Evolutionary conservation across 1,139 yeast species (phyloP), one percentile per base, ranked within the genome.

Genomic region (Pichia sp.): DNA sequence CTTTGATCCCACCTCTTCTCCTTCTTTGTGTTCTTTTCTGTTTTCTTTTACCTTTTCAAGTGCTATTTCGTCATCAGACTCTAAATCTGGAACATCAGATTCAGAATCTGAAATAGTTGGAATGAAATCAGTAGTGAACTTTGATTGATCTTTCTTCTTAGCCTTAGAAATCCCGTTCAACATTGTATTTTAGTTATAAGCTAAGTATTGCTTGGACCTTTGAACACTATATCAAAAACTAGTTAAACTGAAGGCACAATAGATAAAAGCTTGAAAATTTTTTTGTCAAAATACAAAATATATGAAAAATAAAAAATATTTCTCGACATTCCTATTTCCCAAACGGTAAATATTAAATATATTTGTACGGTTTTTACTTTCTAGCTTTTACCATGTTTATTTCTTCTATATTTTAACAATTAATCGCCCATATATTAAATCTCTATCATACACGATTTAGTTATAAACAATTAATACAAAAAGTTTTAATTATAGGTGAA

Each of bases 21-120:
- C 43, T 60, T 51, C 52, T 47, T 53, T 42, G 48, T 53, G 22
- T n/a, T 10, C 38, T n/a, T 8, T 56, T 61, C 25, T 61, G 8
- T 31, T 16, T 31, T 31, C 62, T 42, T 60, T 64, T 55, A 50
- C 27, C 53, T 53, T 45, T 41, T 60, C 62, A 16, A 60, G 64
- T 25, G 64, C 39, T 36, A 56, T 66, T 36, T 67, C 72, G 47
- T 73, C 77, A 42, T 73, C 87, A 53, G 53, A 79, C 44, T 60
- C 62, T 45, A 60, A 68, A 60, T 81, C 81, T 14, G 86, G 85
- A 29, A 81, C 70, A 47, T 76, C 79, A 31, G 79, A 76, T 58
- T 82, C 87, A 49, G 78, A 76, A 62, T 87, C 95, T 11, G 87
- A 82, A 56, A 87, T 90, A n/a, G 95, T 87, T 53, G 77, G 75